Percentiles rank a stretch among this genome's conserved stretches.
These are phyloP conservation scores for Pholiota conissans DNA, from an alignment of 768 basidiomycete species.

Conservation along the genomic window DNA sequence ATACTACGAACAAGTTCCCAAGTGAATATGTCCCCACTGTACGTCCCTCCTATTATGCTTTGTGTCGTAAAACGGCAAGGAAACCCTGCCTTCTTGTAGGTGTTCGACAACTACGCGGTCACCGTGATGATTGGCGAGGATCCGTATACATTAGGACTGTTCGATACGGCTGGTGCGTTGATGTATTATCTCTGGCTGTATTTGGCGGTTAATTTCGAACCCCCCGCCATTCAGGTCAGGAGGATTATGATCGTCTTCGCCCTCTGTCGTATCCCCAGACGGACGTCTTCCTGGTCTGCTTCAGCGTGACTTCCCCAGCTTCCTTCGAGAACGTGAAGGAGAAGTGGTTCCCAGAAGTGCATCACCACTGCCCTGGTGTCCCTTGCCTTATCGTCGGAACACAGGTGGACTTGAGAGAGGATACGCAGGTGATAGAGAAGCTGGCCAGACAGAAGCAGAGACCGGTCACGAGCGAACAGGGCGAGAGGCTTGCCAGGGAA, in stretches of 20 bases:
- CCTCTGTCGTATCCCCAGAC: conserved; percentile 99
- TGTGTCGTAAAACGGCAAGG: conserved; percentile 7
- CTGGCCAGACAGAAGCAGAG: conserved; percentile 94
- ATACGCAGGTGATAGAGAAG: conserved; percentile 91
- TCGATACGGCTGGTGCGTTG: conserved; percentile 96
- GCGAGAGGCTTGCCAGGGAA: conserved; percentile 94
- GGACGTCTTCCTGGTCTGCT: conserved; percentile 99
- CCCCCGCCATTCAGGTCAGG: conserved; percentile 68
- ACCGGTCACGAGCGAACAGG: conserved; percentile 84
- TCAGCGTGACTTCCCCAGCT: conserved; percentile 97
- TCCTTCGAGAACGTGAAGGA: conserved; percentile 99
- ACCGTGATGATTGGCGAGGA: conserved; percentile 99
- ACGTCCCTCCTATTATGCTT: conserved; percentile 37
- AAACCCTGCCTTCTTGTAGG: conserved; percentile 44
- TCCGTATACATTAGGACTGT: conserved; percentile 96
- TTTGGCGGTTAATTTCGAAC: conserved; percentile 1
- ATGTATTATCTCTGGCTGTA: background rate
- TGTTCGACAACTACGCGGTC: conserved; percentile 97
- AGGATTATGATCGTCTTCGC: conserved; percentile 99
- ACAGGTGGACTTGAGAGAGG: conserved; percentile 95
- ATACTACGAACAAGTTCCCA: conserved; percentile 97
- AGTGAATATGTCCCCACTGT: conserved; percentile 99
- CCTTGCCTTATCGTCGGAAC: conserved; percentile 99
- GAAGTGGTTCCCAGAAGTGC: conserved; percentile 99
- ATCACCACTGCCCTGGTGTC: conserved; percentile 98